Base-by-base conservation (phyloP, 2,329 filamentous ascomycete species). In the Myriosclerotinia duriaeana region DNA sequence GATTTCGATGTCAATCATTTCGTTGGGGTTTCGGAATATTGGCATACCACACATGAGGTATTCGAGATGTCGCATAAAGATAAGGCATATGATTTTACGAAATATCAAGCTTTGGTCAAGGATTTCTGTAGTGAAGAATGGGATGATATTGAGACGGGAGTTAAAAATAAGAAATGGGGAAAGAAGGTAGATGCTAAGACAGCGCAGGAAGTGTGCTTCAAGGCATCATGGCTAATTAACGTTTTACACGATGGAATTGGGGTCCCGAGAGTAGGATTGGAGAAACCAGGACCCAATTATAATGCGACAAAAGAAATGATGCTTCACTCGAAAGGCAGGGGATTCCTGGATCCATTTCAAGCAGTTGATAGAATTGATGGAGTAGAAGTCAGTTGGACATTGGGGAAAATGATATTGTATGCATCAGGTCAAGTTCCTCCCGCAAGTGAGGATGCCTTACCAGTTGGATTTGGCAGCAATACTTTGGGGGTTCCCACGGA, bases 1-100 rank as follows among this genome's bases (percentile, higher is more conserved):
- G 95, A 99, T 76, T 99, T 98, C 75, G 89, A 95, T 69, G 89
- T 98, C 46, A 99, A 99, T 74, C 96, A 97, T 77, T 99, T 99
- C 74, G 89, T 99, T 38, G 95, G 95, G 14, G 94, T 99, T 4
- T 98, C 94, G 0, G 95, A 99, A 76, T 99, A 96, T 78, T 99
- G 95, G 94, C 95, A 99, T 77, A 96, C 94, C 0, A 99, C 95
- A 0, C 95, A 99, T 73, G 93, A 95, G 65, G 89, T 98, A 2
- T 98, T 99, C 73, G 86, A 89, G 68, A 85, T 87, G 81, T 87
- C 87, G 5, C 87, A 91, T 70, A 84, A 86, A 69, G 89, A 91
- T 72, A 89, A 91, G 71, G 87, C 91, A 0, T 99, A 98, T 77
- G 93, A 98, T 74, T 91, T 97, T 72, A 86, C 89, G 69, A 93